Percentiles rank a stretch among this genome's conserved stretches.
Evolutionary conservation across 176 grass and related monocot species (phyloP).

Genomic region (Cenchrus americanus): DNA sequence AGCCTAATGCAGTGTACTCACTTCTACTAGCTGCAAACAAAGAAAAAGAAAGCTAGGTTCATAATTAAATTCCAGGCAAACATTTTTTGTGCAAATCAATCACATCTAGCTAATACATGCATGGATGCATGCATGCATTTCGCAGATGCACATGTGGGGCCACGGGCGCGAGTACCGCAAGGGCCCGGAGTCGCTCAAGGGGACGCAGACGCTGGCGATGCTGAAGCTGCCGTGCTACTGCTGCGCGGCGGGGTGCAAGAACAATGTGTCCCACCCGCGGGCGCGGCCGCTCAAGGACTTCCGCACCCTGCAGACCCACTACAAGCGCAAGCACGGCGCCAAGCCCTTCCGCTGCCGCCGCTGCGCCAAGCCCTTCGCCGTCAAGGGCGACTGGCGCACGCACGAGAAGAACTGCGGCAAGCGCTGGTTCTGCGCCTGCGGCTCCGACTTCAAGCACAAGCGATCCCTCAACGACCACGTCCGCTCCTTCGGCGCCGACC

Average conservation of each 20-base stretch:
- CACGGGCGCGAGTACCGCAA: constrained; percentile 95
- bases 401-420: constrained; percentile 99
- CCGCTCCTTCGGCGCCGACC: constrained; percentile 72
- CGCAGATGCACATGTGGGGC: constrained; percentile 99
- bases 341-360: constrained; percentile 88
- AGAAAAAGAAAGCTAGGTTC: neutral
- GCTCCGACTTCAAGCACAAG: constrained; percentile 98
- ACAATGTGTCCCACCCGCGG: constrained; percentile 75
- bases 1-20: neutral
- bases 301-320: constrained; percentile 96
- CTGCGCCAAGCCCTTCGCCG: constrained; percentile 93
- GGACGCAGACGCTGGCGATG: constrained; percentile 72
- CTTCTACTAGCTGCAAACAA: neutral
- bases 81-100: neutral
- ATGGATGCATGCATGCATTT: neutral
- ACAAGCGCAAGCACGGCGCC: constrained; percentile 92
- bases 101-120: neutral
- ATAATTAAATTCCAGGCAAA: neutral
- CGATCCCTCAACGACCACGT: constrained; percentile 94
- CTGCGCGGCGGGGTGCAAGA: constrained; percentile 86
- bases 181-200: constrained; percentile 88
- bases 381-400: constrained; percentile 98
- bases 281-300: constrained; percentile 93
- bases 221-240: constrained; percentile 97
- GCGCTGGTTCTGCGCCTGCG: constrained; percentile 91